These are phyloP conservation scores for Aspergillus affinis DNA, from an alignment of 495 filamentous ascomycete genomes.

Conservation along the genomic window DNA sequence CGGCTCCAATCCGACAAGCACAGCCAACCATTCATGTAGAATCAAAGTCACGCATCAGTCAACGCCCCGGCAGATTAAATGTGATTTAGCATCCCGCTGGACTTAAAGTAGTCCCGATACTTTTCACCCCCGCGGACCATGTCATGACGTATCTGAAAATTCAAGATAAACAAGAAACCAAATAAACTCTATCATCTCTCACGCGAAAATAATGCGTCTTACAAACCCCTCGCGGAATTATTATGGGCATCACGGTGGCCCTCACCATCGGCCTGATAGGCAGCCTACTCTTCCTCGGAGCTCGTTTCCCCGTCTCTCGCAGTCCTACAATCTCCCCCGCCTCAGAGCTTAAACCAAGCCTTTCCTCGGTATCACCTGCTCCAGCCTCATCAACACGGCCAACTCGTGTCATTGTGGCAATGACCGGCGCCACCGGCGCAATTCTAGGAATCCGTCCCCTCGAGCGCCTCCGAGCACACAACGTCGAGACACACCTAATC, in stretches of 20 bases:
- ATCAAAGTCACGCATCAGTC: background rate
- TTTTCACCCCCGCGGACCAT: background rate
- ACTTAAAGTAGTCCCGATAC: background rate
- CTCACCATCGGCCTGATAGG: background rate
- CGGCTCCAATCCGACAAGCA: background rate
- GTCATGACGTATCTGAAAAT: background rate
- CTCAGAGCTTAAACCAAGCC: background rate
- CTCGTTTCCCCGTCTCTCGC: background rate
- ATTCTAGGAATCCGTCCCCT: slow-evolving; percentile 27
- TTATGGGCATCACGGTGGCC: background rate
- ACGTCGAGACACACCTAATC: slow-evolving; percentile 31
- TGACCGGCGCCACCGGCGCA: slow-evolving; percentile 32
- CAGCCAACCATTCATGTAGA: background rate
- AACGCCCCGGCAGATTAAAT: background rate
- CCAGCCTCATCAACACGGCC: background rate
- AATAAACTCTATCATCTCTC: background rate
- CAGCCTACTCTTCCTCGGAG: background rate
- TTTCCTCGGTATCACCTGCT: background rate
- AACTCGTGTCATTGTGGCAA: slow-evolving; percentile 23
- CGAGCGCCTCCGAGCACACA: slow-evolving; percentile 20
- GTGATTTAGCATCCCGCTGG: background rate
- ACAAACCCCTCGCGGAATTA: background rate
- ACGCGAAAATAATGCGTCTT: background rate
- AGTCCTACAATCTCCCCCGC: background rate
- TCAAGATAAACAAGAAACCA: background rate